These are phyloP conservation scores for Brassica cretica DNA, from an alignment of 345 rosid species.

Conservation along the genomic window DNA sequence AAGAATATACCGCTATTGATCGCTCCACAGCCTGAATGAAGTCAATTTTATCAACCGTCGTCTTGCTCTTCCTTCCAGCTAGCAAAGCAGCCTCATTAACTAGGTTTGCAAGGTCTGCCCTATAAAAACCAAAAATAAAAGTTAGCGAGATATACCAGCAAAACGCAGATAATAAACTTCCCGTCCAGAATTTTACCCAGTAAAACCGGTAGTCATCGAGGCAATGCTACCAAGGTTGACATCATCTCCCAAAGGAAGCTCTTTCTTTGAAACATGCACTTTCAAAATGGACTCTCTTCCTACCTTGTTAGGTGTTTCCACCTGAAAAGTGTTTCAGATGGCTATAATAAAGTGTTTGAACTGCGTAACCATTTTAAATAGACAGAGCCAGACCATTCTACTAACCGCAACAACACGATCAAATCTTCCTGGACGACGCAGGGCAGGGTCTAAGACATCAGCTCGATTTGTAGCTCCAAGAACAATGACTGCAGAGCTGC, in stretches of 20 bases:
- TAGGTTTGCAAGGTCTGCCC: constrained; percentile 97
- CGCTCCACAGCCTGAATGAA: constrained; percentile 93
- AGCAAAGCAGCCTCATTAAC: constrained; percentile 97
- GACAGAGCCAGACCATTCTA: constrained; percentile 27
- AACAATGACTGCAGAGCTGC: constrained; percentile 89
- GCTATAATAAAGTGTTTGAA: background rate
- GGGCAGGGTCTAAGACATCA: constrained; percentile 95
- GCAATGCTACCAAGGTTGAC: constrained; percentile 79
- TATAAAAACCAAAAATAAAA: constrained; percentile 39
- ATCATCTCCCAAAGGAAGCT: constrained; percentile 76
- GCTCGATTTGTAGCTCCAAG: constrained; percentile 98
- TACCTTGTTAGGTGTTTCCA: constrained; percentile 83
- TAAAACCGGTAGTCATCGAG: constrained; percentile 95
- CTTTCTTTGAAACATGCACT: constrained; percentile 80
- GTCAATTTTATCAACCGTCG: constrained; percentile 72
- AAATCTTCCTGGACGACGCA: constrained; percentile 96
- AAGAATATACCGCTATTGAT: constrained; percentile 72
- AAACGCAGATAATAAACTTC: background rate
- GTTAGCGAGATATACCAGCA: background rate
- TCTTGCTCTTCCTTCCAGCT: constrained; percentile 86
- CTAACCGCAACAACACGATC: constrained; percentile 92
- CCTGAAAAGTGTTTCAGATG: constrained; percentile 47
- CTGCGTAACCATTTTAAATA: constrained; percentile 3
- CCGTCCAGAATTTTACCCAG: constrained; percentile 58
- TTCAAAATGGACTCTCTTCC: constrained; percentile 95